Evolutionary conservation across 306 rosid species (phyloP), one percentile per base, ranked within the genome.

Genomic region (Erythrophleum fordii): DNA sequence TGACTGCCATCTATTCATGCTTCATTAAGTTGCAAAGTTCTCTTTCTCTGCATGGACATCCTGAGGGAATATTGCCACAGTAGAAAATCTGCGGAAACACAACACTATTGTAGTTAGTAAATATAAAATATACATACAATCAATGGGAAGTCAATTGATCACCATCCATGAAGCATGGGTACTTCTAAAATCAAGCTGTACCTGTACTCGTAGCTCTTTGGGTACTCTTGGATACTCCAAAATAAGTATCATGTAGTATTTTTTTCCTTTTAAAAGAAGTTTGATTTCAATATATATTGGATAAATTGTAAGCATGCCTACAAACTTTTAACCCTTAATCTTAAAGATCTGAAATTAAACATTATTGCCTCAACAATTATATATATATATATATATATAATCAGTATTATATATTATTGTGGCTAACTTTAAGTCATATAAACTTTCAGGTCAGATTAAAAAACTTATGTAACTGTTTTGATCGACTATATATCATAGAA

Each of bases 1-100:
- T 75, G 66, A 81, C 72, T 64, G 69, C 84, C 88, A 87, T 81
- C 77, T 78, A 74, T 67, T 78, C 82, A 75, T 58, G 80, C 86
- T 81, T 78, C 79, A 81, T 55, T 45, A 31, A 69, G 79, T 62
- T 83, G 55, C 73, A 46, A 81, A 55, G 68, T 62, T 74, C 82
- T 51, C 62, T 70, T 67, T 49, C 70, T 70, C 72, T 35, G 76
- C 11, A 60, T 12, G 80, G 53, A 55, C 76, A 74, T 37, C 76
- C 64, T 61, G 58, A 52, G 77, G 51, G 31, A 25, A 81, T 56
- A 67, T 39, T 64, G 65, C 73, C 68, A 53, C 70, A 61, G 56
- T 26, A 17, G 55, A 83, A 64, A 77, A 73, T 73, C 80, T 73
- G 74, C 68, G 61, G 66, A 75, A 83, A 77, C 81, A 59, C 34